Percentiles rank a stretch among this genome's conserved stretches.
phyloP scores from a whole-genome alignment of 345 rosid species.

The Hevea brasiliensis region DNA sequence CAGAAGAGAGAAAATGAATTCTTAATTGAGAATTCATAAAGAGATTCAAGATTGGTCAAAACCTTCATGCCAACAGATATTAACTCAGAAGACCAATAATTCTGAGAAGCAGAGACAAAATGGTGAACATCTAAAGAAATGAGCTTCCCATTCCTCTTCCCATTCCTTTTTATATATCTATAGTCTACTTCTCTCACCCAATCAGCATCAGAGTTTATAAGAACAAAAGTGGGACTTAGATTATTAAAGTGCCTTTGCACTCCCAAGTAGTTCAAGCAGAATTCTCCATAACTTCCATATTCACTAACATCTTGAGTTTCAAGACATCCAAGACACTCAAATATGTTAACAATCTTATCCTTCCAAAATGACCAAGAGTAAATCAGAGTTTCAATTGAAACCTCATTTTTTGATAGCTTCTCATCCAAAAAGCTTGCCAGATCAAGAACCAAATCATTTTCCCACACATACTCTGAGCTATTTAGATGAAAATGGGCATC shows the following conservation, averaged over 20 bases:
- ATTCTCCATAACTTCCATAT: conserved; percentile 25
- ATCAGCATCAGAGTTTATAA: conserved; percentile 36
- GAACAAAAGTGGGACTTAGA: conserved; percentile 22
- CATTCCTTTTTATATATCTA: conserved; percentile 7
- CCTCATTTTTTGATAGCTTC: conserved; percentile 6
- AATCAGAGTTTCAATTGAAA: conserved; percentile 38
- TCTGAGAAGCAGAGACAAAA: conserved; percentile 34
- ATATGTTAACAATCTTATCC: conserved; percentile 30
- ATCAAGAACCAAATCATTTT: conserved; percentile 29
- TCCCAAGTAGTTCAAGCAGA: conserved; percentile 49
- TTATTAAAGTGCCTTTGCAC: conserved; percentile 28
- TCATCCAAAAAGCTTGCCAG: conserved; percentile 17
- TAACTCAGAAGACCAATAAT: conserved; percentile 42
- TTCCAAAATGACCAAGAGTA: conserved; percentile 50
- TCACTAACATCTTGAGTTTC: conserved; percentile 5
- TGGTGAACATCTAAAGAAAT: conserved; percentile 23
- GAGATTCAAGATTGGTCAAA: conserved; percentile 30
- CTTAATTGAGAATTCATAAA: conserved; percentile 7
- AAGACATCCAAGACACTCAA: conserved; percentile 20
- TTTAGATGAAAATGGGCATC: conserved; percentile 31
- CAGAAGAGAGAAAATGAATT: conserved; percentile 26
- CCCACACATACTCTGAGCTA: conserved; percentile 29
- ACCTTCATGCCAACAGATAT: conserved; percentile 39
- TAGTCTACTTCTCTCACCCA: conserved; percentile 32
- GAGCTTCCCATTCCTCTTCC: too few species aligned